Percentiles rank a stretch among this genome's conserved stretches.
These are phyloP conservation scores for Nakaseomyces uthaithaninus DNA, from an alignment of 1,139 yeast species.

Conservation along the genomic window DNA sequence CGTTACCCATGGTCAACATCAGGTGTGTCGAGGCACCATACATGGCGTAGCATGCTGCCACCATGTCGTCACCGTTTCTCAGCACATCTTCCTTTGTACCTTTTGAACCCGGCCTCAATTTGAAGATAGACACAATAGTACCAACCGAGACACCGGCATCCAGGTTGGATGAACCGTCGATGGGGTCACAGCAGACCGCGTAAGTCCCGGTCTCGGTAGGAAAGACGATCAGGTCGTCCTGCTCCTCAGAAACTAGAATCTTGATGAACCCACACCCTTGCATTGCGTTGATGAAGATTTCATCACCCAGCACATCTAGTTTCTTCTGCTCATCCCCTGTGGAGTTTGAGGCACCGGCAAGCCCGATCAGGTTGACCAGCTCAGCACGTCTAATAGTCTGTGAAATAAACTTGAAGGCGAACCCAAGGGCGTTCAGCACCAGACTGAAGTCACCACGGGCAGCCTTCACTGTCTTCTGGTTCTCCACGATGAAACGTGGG, in stretches of 20 bases:
- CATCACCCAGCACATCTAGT: slow-evolving; percentile 95
- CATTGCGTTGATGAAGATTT: slow-evolving; percentile 95
- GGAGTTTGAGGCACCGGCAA: slow-evolving; percentile 73
- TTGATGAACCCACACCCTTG: slow-evolving; percentile 86
- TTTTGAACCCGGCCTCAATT: slow-evolving; percentile 58
- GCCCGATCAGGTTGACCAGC: slow-evolving; percentile 80
- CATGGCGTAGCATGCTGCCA: slow-evolving; percentile 98
- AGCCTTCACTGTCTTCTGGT: slow-evolving; percentile 60
- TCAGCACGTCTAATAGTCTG: slow-evolving; percentile 94
- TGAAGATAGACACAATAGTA: slow-evolving; percentile 88
- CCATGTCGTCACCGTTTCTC: slow-evolving; percentile 88
- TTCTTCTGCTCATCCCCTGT: slow-evolving; percentile 98
- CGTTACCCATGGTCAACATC: slow-evolving; percentile 83
- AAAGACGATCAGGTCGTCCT: slow-evolving; percentile 87
- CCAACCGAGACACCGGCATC: slow-evolving; percentile 99
- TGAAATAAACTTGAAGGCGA: slow-evolving; percentile 94
- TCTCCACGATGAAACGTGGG: slow-evolving; percentile 80
- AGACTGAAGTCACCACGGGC: slow-evolving; percentile 92
- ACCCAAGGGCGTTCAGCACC: slow-evolving; percentile 79
- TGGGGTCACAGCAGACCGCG: slow-evolving; percentile 97
- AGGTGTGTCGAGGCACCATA: slow-evolving; percentile 98
- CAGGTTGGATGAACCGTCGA: slow-evolving; percentile 92
- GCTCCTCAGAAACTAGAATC: slow-evolving; percentile 89
- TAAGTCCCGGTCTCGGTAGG: slow-evolving; percentile 72
- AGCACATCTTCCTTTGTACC: slow-evolving; percentile 87